These are phyloP conservation scores for Niebla homalea DNA, from an alignment of 495 filamentous ascomycete genomes.

Conservation along the genomic window DNA sequence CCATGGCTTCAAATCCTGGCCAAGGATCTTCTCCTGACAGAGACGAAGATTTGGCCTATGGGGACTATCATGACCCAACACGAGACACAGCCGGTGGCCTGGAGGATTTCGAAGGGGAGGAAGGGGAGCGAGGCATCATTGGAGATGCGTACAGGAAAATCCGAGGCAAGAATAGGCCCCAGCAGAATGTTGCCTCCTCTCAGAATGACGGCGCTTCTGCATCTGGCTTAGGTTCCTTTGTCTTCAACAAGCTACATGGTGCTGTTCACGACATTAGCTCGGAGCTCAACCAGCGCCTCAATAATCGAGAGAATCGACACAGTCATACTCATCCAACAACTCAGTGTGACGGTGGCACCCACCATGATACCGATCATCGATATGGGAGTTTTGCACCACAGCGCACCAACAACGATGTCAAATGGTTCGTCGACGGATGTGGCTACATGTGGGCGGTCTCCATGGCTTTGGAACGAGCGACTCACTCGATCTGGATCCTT, in stretches of 20 bases:
- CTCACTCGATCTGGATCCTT: conserved; percentile 79
- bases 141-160: conserved; percentile 41
- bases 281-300: conserved; percentile 36
- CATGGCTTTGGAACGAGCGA: conserved; percentile 67
- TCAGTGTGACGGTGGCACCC: conserved; percentile 29
- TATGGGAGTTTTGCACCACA: conserved; percentile 73
- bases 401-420: conserved; percentile 49
- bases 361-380: conserved; percentile 43
- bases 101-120: conserved; percentile 22
- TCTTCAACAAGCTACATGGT: conserved; percentile 44
- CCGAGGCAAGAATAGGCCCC: conserved; percentile 32
- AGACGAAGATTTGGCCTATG: conserved; percentile 43
- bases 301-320: conserved; percentile 22
- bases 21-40: conserved; percentile 11
- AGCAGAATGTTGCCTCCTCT: conserved; percentile 8
- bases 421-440: conserved; percentile 92
- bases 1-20: conserved; percentile 2
- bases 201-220: neutral
- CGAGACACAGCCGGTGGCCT: conserved; percentile 15
- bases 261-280: conserved; percentile 37
- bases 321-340: conserved; percentile 38
- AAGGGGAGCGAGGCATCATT: conserved; percentile 36
- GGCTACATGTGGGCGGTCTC: conserved; percentile 88
- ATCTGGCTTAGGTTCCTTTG: conserved; percentile 31
- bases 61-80: conserved; percentile 31